Conservation (phyloP, 768 basidiomycete species). For the Mycena epipterygia region DNA sequence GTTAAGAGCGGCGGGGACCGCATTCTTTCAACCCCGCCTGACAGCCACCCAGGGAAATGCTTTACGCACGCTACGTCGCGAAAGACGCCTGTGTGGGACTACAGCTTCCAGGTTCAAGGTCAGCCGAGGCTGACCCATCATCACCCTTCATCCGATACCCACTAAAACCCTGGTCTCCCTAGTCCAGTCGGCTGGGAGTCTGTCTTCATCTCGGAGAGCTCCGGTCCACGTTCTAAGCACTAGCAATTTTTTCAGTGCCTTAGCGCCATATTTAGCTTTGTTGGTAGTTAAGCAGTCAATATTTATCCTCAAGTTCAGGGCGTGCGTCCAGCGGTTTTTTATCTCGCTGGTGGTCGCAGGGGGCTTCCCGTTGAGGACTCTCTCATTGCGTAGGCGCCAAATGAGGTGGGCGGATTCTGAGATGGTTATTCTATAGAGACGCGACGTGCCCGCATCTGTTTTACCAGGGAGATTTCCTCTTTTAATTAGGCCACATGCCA, state of each 20-base stretch:
- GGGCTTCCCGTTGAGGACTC: too few species aligned
- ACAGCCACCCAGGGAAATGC: not conserved
- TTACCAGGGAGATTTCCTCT: too few species aligned
- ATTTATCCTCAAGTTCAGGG: too few species aligned
- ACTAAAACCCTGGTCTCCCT: too few species aligned
- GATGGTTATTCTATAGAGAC: too few species aligned
- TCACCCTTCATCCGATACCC: not conserved
- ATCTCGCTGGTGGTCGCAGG: too few species aligned
- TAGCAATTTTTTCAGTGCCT: not conserved
- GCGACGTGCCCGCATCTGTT: too few species aligned
- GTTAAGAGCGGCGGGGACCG: not conserved
- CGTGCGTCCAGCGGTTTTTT: too few species aligned
- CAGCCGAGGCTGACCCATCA: not conserved
- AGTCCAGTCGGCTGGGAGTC: constrained; percentile 10
- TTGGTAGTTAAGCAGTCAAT: not conserved
- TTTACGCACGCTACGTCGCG: not conserved
- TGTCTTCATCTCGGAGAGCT: not conserved
- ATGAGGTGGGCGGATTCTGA: too few species aligned
- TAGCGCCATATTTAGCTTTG: not conserved
- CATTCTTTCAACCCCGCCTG: not conserved
- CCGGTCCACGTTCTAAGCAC: not conserved
- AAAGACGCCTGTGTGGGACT: not conserved
- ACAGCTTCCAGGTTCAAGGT: not conserved
- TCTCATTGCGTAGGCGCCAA: too few species aligned
- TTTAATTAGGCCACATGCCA: too few species aligned